A percentile compares a stretch with the other conserved stretches of the same genome.
These are phyloP conservation scores for Cercophora newfieldiana DNA, from an alignment of 495 filamentous ascomycete genomes.

Conservation along the genomic window DNA sequence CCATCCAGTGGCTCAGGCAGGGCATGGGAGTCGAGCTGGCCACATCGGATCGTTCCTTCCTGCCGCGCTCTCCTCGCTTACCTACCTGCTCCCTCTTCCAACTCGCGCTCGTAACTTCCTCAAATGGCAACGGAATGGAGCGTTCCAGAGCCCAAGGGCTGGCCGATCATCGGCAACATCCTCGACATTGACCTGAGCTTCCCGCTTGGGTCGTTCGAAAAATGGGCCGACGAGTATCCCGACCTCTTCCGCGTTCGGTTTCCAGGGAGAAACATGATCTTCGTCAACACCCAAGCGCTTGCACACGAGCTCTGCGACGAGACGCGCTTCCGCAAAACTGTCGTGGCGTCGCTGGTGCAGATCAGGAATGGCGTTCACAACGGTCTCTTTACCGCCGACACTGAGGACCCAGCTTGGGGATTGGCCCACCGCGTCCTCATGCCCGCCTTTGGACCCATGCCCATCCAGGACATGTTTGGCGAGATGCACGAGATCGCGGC, in stretches of 20 bases:
- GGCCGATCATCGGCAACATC: constrained; percentile 61
- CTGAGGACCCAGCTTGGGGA: constrained; percentile 65
- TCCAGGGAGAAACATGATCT: constrained; percentile 9
- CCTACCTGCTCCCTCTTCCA: too few relatives aligned
- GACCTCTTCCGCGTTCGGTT: constrained; percentile 24
- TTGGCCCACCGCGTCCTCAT: constrained; percentile 66
- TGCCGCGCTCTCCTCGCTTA: too few relatives aligned
- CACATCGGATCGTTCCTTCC: too few relatives aligned
- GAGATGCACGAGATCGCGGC: constrained; percentile 74
- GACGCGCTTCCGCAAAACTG: constrained; percentile 61
- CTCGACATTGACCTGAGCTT: constrained; percentile 55
- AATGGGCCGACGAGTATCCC: constrained; percentile 60
- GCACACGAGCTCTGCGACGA: constrained; percentile 69
- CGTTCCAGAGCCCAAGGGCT: constrained; percentile 58
- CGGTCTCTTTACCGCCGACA: constrained; percentile 67
- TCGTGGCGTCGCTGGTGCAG: constrained; percentile 43
- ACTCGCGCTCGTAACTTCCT: too few relatives aligned
- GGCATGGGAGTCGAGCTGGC: too few relatives aligned
- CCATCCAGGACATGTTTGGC: constrained; percentile 69
- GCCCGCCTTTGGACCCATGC: constrained; percentile 71
- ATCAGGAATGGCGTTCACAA: constrained; percentile 61
- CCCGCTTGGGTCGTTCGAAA: constrained; percentile 52
- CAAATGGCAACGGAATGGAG: neutral
- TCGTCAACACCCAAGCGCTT: constrained; percentile 47
- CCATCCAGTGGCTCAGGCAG: too few relatives aligned